These are phyloP conservation scores for Monosporascus ibericus DNA, from an alignment of 2,329 filamentous ascomycete genomes.

Conservation along the genomic window DNA sequence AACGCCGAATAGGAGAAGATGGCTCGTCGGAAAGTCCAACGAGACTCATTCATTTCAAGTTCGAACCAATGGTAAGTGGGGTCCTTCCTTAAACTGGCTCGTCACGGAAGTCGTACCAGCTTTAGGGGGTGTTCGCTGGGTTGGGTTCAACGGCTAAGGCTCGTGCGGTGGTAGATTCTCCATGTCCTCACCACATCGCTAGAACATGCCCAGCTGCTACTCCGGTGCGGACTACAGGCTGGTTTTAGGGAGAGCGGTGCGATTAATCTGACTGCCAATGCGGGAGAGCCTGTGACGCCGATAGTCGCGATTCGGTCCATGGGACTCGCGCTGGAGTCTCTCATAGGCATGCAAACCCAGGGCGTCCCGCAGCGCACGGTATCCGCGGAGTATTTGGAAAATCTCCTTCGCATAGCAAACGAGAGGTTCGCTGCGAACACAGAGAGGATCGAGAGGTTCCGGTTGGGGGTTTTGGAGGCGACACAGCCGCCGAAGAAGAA, in stretches of 20 bases:
- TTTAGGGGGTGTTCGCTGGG: no score
- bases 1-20: slow-evolving; percentile 14
- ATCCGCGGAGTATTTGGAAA: slow-evolving; percentile 58
- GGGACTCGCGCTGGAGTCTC: slow-evolving; percentile 73
- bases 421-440: slow-evolving; percentile 66
- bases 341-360: slow-evolving; percentile 57
- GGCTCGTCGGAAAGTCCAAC: slow-evolving; percentile 20
- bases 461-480: slow-evolving; percentile 38
- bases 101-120: no score
- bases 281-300: slow-evolving; percentile 42
- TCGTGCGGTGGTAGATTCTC: slow-evolving; percentile 58
- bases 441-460: slow-evolving; percentile 62
- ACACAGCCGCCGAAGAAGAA: slow-evolving; percentile 22
- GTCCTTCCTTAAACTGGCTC: no score
- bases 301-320: slow-evolving; percentile 83
- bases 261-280: slow-evolving; percentile 49
- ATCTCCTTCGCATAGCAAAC: slow-evolving; percentile 65
- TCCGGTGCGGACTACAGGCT: slow-evolving; percentile 69
- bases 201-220: slow-evolving; percentile 65
- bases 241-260: slow-evolving; percentile 90
- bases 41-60: slow-evolving; percentile 75
- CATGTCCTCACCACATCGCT: slow-evolving; percentile 77
- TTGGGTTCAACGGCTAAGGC: neutral
- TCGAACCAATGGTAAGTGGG: slow-evolving; percentile 79
- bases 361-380: slow-evolving; percentile 46